A percentile compares a stretch with the other conserved stretches of the same genome.
These are phyloP conservation scores for Biscutella auriculata DNA, from an alignment of 441 rosid genomes.

Conservation along the genomic window DNA sequence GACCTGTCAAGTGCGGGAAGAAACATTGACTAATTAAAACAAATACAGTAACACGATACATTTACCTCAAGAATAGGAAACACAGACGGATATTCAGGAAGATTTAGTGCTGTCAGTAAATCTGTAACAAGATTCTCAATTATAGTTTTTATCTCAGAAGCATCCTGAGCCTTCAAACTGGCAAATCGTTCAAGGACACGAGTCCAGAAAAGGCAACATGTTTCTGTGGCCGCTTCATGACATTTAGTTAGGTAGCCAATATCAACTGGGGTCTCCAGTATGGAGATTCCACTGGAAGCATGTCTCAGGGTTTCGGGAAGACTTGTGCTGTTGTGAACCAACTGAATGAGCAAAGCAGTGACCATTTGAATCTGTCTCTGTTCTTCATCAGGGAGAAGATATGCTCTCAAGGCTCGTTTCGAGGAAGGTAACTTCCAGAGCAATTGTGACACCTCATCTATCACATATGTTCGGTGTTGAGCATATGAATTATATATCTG, in stretches of 20 bases:
- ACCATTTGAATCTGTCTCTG: slow-evolving; percentile 98
- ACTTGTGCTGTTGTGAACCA: slow-evolving; percentile 84
- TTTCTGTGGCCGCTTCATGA: slow-evolving; percentile 80
- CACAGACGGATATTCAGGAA: slow-evolving; percentile 94
- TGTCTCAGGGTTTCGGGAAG: slow-evolving; percentile 76
- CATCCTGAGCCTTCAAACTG: slow-evolving; percentile 81
- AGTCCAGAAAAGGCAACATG: slow-evolving; percentile 94
- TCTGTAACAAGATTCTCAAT: slow-evolving; percentile 93
- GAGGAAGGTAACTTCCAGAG: slow-evolving; percentile 86
- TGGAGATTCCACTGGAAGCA: slow-evolving; percentile 47
- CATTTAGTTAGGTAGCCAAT: slow-evolving; percentile 53
- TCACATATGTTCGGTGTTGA: slow-evolving; percentile 75
- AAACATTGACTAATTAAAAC: slow-evolving; percentile 3
- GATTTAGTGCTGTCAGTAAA: slow-evolving; percentile 75
- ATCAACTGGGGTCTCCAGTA: slow-evolving; percentile 64
- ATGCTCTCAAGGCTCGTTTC: slow-evolving; percentile 72
- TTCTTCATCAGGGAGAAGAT: slow-evolving; percentile 96
- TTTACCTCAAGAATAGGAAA: slow-evolving; percentile 90
- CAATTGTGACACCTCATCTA: slow-evolving; percentile 82
- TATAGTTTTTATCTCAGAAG: slow-evolving; percentile 79
- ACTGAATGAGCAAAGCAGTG: slow-evolving; percentile 85
- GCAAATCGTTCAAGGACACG: slow-evolving; percentile 91
- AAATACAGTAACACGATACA: neutral
- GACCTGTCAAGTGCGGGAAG: slow-evolving; percentile 19
- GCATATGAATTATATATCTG: slow-evolving; percentile 87